phyloP scores from a whole-genome alignment of 192 early-diverging fungal species.

The Gaertneriomyces sp. region DNA sequence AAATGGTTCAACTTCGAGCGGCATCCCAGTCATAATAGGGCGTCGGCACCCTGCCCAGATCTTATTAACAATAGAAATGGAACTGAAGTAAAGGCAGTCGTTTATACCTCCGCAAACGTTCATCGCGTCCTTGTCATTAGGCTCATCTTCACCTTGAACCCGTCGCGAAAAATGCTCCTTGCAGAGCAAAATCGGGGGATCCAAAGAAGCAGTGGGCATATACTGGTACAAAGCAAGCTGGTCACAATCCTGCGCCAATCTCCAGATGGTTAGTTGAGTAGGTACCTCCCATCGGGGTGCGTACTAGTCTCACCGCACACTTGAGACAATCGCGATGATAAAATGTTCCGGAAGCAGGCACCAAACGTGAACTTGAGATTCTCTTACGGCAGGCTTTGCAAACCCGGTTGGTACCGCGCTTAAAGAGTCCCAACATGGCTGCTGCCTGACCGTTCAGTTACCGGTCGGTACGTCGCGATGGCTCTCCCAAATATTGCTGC shows the following conservation, averaged over 20 bases:
- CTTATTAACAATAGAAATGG: neutral
- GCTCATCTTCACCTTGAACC: neutral
- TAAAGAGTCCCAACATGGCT: constrained; percentile 5
- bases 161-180: constrained; percentile 5
- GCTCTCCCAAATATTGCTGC: too few relatives aligned
- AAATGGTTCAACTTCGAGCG: constrained; percentile 2
- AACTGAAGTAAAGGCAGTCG: neutral
- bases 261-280: neutral
- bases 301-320: constrained; percentile 6
- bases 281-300: neutral
- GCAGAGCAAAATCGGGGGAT: constrained; percentile 4
- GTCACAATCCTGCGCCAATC: constrained; percentile 7
- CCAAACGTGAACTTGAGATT: constrained; percentile 6
- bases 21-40: constrained; percentile 4
- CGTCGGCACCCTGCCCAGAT: constrained; percentile 1
- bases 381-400: constrained; percentile 8
- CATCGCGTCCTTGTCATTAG: neutral
- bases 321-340: constrained; percentile 14
- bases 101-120: neutral
- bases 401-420: neutral
- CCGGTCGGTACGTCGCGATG: too few relatives aligned
- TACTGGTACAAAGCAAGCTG: constrained; percentile 8
- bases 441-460: too few relatives aligned
- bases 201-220: neutral
- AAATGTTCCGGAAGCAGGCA: constrained; percentile 7